These are phyloP conservation scores for Lumnitzera littorea DNA, from an alignment of 345 rosid species.

Conservation along the genomic window DNA sequence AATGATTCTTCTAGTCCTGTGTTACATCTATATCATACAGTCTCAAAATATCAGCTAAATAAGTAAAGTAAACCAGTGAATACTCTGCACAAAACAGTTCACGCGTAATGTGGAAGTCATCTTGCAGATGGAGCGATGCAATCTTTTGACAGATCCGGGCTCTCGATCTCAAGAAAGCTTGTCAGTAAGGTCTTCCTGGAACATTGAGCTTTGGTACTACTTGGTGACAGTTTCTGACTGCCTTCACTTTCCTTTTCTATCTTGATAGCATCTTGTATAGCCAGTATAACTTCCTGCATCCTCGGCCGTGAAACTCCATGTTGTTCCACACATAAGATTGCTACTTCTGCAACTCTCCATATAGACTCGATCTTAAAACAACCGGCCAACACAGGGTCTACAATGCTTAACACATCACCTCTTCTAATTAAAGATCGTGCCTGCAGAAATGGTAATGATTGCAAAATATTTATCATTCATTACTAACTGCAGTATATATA, in stretches of 20 bases:
- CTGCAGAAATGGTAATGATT: conserved; percentile 23
- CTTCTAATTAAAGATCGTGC: conserved; percentile 75
- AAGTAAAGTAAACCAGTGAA: too few relatives aligned
- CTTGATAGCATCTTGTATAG: conserved; percentile 79
- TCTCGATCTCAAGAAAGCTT: conserved; percentile 89
- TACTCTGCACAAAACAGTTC: neutral
- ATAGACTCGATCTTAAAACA: conserved; percentile 70
- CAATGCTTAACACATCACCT: conserved; percentile 72
- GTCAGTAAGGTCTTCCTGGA: conserved; percentile 76
- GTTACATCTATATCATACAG: too few relatives aligned
- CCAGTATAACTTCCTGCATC: conserved; percentile 83
- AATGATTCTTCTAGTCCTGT: too few relatives aligned
- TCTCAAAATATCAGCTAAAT: too few relatives aligned
- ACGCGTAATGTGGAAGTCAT: conserved; percentile 9
- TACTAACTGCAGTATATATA: neutral
- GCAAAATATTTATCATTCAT: neutral
- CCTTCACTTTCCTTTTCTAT: conserved; percentile 52
- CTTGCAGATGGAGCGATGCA: conserved; percentile 77
- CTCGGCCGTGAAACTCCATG: conserved; percentile 59
- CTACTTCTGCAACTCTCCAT: conserved; percentile 88
- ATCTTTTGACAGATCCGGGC: conserved; percentile 66
- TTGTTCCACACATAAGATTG: conserved; percentile 80
- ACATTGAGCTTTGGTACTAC: conserved; percentile 57
- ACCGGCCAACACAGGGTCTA: conserved; percentile 53
- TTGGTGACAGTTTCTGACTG: conserved; percentile 25